Base-by-base conservation (phyloP, 345 rosid species). In the Murraya koenigii region DNA sequence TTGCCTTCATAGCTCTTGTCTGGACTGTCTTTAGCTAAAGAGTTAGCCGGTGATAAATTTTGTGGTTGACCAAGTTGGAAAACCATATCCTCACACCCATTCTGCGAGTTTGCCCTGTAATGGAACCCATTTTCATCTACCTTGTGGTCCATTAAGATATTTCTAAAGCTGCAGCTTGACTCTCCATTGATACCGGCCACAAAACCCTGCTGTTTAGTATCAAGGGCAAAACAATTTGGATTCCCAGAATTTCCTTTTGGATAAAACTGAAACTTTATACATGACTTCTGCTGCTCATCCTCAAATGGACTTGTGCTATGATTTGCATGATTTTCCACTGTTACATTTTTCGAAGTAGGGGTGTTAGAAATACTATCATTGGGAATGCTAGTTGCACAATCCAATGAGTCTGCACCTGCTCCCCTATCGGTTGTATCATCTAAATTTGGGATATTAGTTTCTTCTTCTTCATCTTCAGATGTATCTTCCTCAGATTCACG, bases 401-500 rank as follows among this genome's bases (percentile, higher is more conserved):
- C 81, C 32, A 80, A 81, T 64, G 85, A 75, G 72, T 86, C 89
- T 55, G 78, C 75, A 71, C 77, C 84, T 54, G 44, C 81, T 82
- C 77, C 82, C 75, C 36, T 75, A 47, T 64, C 64, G 60, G 70
- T 75, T 44, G 71, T 23, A 35, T 54, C 41, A 60, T 55, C 80
- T 1, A 78, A 71, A 77, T 70, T 81, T 71, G 85, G 69, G 35
- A 77, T 82, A 60, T 79, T 84, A 33, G 82, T 82, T 66, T 77
- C 88, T 79, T 81, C 90, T 75, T 38, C 82, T 74, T 86, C 75
- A 41, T 85, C 87, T 36, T 78, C 87, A 19, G 88, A 87, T 69
- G 81, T 26, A 77, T 84, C 82, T 66, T 72, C 78, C 59, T 82
- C 87, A 72, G 85, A 82, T 78, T 83, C 89, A 70, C 80, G 75